These are phyloP conservation scores for Komagataella kurtzmanii DNA, from an alignment of 805 yeast genomes.

Conservation along the genomic window DNA sequence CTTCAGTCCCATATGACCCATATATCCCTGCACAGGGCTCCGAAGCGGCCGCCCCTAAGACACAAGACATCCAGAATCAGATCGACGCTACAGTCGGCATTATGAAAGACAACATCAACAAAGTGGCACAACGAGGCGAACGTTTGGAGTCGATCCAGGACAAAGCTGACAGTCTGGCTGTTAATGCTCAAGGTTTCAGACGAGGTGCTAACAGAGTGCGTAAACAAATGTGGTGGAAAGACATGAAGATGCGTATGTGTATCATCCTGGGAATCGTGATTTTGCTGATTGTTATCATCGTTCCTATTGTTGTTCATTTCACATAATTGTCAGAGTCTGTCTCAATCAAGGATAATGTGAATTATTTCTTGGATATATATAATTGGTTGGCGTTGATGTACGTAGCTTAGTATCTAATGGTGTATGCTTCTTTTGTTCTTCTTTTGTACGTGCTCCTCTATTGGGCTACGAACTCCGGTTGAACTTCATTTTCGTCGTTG, in stretches of 20 bases:
- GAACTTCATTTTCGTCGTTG: not conserved
- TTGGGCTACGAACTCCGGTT: not conserved
- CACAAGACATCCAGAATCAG: constrained; percentile 47
- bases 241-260: constrained; percentile 91
- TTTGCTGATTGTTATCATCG: constrained; percentile 73
- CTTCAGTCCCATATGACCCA: constrained; percentile 78
- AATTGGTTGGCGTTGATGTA: not conserved
- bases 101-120: constrained; percentile 94
- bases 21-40: constrained; percentile 49
- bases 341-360: not conserved
- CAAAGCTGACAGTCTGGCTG: constrained; percentile 86
- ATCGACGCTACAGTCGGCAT: constrained; percentile 93
- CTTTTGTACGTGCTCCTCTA: not conserved
- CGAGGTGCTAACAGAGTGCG: constrained; percentile 95
- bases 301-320: constrained; percentile 89
- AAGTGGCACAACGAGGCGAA: constrained; percentile 92
- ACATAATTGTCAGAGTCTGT: constrained; percentile 9
- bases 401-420: not conserved
- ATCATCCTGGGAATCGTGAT: constrained; percentile 68
- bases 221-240: constrained; percentile 99
- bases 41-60: constrained; percentile 14
- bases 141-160: constrained; percentile 84
- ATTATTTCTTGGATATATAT: not conserved
- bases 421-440: not conserved
- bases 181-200: constrained; percentile 87